Conservation (phyloP, 768 basidiomycete species). For the Russula sp. region DNA sequence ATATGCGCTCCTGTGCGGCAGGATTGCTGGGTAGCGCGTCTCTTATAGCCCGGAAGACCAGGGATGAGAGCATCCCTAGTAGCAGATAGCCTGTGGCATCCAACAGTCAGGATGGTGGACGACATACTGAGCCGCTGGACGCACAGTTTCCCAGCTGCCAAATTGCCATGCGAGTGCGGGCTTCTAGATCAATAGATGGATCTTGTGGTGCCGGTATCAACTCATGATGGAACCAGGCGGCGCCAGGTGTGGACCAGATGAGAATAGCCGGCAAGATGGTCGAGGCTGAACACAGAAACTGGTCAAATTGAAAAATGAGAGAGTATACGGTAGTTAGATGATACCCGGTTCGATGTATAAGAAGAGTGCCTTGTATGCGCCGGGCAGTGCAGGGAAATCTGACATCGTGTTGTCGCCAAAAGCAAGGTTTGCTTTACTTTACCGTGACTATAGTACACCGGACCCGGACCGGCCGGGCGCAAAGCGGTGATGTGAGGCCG, state of each 20-base stretch:
- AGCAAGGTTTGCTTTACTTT: neutral
- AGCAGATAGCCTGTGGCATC: constrained; percentile 49
- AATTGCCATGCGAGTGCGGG: constrained; percentile 53
- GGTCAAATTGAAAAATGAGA: neutral
- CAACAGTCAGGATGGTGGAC: neutral
- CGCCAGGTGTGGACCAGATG: constrained; percentile 53
- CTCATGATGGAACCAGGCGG: constrained; percentile 61
- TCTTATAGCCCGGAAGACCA: constrained; percentile 62
- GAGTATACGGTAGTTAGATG: neutral
- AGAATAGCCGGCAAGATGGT: constrained; percentile 46
- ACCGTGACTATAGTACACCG: no score
- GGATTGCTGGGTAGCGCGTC: constrained; percentile 53
- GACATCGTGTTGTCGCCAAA: constrained; percentile 24
- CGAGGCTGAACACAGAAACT: constrained; percentile 34
- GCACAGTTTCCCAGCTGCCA: constrained; percentile 65
- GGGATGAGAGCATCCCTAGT: constrained; percentile 55
- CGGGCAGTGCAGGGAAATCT: constrained; percentile 53
- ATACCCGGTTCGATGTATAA: constrained; percentile 61
- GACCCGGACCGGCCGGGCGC: no score
- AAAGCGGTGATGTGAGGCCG: no score
- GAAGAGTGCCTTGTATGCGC: constrained; percentile 57
- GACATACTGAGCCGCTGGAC: constrained; percentile 18
- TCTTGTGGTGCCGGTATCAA: constrained; percentile 48
- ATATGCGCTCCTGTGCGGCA: constrained; percentile 58
- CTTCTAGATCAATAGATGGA: constrained; percentile 36